Percentiles rank a stretch among this genome's conserved stretches.
Evolutionary conservation across 1,139 yeast genomes (phyloP).

Genomic region (Diutina siamensis): DNA sequence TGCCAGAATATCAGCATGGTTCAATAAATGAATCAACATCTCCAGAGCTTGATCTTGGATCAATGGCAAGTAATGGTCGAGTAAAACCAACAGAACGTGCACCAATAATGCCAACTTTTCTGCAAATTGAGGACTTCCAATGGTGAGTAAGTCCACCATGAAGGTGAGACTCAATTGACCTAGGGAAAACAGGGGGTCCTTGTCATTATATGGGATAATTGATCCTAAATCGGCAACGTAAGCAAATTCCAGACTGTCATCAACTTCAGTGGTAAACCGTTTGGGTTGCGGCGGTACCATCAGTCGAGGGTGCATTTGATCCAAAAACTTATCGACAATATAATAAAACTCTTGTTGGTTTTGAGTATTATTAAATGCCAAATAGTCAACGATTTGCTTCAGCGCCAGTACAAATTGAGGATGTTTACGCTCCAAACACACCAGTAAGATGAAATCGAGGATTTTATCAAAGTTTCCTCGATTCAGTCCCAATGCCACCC

Average conservation of each 20-base stretch:
- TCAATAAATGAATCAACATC: conserved; percentile 62
- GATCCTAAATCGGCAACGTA: conserved; percentile 65
- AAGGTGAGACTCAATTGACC: conserved; percentile 84
- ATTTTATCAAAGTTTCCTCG: conserved; percentile 62
- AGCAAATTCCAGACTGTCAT: neutral
- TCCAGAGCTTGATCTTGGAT: conserved; percentile 81
- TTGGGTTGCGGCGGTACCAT: conserved; percentile 64
- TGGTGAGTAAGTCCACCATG: conserved; percentile 66
- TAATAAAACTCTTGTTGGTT: conserved; percentile 45
- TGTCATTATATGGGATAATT: conserved; percentile 45
- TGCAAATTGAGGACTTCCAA: conserved; percentile 44
- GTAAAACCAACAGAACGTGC: conserved; percentile 68
- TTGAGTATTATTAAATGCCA: conserved; percentile 28
- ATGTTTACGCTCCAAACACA: conserved; percentile 62
- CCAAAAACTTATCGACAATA: conserved; percentile 53
- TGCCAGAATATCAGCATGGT: conserved; percentile 11
- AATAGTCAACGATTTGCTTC: conserved; percentile 68
- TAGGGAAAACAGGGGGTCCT: conserved; percentile 70
- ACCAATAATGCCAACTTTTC: conserved; percentile 59
- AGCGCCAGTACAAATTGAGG: conserved; percentile 68
- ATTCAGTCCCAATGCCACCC: conserved; percentile 82
- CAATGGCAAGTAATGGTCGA: conserved; percentile 77
- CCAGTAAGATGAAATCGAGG: conserved; percentile 54
- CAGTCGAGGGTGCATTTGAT: conserved; percentile 66
- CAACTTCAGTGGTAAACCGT: conserved; percentile 1